phyloP scores from a whole-genome alignment of 2,329 filamentous ascomycete species.

The Botrytis byssoidea region DNA sequence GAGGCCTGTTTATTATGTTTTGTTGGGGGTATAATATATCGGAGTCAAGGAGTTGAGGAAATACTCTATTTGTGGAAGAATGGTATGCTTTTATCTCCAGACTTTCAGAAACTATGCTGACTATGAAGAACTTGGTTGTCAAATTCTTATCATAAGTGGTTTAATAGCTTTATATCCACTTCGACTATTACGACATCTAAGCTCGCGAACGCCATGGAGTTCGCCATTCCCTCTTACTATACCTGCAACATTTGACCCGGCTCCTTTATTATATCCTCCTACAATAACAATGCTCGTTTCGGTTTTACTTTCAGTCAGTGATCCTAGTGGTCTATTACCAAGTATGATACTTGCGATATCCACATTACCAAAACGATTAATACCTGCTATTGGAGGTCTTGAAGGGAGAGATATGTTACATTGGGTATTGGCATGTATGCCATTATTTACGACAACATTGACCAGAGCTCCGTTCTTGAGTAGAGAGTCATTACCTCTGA shows the following conservation, averaged over 20 bases:
- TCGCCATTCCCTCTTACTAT: slow-evolving; percentile 47
- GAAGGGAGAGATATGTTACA: slow-evolving; percentile 66
- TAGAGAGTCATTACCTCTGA: slow-evolving; percentile 4
- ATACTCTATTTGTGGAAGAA: slow-evolving; percentile 48
- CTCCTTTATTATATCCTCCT: slow-evolving; percentile 83
- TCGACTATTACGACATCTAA: slow-evolving; percentile 51
- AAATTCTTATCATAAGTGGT: slow-evolving; percentile 37
- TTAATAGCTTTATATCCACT: slow-evolving; percentile 58
- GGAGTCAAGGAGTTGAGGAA: slow-evolving; percentile 46
- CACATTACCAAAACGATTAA: slow-evolving; percentile 69
- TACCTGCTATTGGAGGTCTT: slow-evolving; percentile 59
- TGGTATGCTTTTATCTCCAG: slow-evolving; percentile 43
- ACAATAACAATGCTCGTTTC: slow-evolving; percentile 74
- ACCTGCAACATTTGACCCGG: slow-evolving; percentile 82
- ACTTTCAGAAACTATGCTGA: slow-evolving; percentile 27
- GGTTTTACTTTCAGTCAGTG: slow-evolving; percentile 65
- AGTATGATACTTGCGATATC: slow-evolving; percentile 81
- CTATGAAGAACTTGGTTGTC: slow-evolving; percentile 35
- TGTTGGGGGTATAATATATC: slow-evolving; percentile 49
- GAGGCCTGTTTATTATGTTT: slow-evolving; percentile 53
- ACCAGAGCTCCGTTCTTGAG: not conserved
- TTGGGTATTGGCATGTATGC: slow-evolving; percentile 74
- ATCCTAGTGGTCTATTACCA: slow-evolving; percentile 63
- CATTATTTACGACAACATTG: slow-evolving; percentile 46
- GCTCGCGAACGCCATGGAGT: slow-evolving; percentile 30